Evolutionary conservation across 495 filamentous ascomycete genomes (phyloP).

Genomic region (Podospora comata): DNA sequence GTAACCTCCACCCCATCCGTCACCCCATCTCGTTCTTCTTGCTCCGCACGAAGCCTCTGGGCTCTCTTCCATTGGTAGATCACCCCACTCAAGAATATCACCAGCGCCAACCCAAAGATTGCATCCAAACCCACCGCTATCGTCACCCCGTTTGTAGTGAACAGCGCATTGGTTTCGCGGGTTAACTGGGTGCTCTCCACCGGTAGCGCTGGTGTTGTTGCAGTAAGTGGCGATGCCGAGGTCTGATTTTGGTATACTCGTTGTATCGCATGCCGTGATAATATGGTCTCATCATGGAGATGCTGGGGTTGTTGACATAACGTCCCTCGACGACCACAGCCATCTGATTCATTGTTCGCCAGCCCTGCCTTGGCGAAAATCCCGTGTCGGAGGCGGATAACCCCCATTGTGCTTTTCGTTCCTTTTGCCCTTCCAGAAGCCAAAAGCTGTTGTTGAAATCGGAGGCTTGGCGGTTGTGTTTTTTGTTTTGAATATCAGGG

Average conservation of each 20-base stretch:
- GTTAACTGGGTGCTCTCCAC: not conserved
- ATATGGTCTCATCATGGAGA: not conserved
- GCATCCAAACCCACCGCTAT: slow-evolving; percentile 9
- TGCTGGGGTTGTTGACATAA: not conserved
- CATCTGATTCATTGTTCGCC: not conserved
- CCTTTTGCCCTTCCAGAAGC: not conserved
- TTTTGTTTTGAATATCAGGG: not conserved
- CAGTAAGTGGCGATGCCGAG: not conserved
- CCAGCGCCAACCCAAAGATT: slow-evolving; percentile 6
- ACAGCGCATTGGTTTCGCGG: not conserved
- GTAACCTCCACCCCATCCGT: not conserved
- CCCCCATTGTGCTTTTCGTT: not conserved
- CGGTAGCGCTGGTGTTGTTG: not conserved
- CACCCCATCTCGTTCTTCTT: not conserved
- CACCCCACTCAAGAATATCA: slow-evolving; percentile 4
- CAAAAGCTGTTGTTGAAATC: not conserved
- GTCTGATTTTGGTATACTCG: not conserved
- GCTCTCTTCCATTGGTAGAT: slow-evolving; percentile 9
- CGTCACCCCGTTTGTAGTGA: not conserved
- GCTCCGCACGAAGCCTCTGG: not conserved
- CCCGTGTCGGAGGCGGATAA: not conserved
- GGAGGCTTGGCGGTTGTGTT: not conserved
- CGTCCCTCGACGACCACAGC: not conserved
- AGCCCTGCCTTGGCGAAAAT: not conserved
- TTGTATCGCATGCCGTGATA: not conserved